Evolutionary conservation across 2,329 filamentous ascomycete species (phyloP).

Genomic region (Coniella lustricola): DNA sequence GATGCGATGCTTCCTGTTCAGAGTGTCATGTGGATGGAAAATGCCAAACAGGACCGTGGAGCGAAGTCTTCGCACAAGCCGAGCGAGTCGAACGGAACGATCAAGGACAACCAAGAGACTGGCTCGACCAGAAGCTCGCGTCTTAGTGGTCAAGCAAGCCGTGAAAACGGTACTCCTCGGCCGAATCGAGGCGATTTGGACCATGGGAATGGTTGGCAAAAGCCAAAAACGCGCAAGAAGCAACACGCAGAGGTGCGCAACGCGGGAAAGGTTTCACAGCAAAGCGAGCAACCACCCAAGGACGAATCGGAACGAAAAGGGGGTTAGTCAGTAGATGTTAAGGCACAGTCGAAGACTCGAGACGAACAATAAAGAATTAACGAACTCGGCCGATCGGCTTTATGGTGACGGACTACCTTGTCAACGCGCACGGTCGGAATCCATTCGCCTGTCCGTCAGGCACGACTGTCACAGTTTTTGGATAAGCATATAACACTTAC

Average conservation of each 20-base stretch:
- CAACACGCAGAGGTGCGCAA: constrained; percentile 38
- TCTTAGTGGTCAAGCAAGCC: constrained; percentile 30
- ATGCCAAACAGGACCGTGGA: constrained; percentile 5
- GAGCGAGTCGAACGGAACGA: constrained; percentile 13
- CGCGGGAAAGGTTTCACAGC: constrained; percentile 32
- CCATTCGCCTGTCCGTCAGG: neutral
- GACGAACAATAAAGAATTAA: neutral
- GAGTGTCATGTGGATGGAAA: constrained; percentile 14
- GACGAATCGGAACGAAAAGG: constrained; percentile 57
- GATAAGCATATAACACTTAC: constrained; percentile 9
- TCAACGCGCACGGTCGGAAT: no score
- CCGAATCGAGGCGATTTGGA: constrained; percentile 48
- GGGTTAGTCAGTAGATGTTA: constrained; percentile 35
- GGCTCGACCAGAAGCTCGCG: constrained; percentile 25
- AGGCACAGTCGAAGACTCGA: neutral
- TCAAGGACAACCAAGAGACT: constrained; percentile 21
- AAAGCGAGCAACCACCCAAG: constrained; percentile 49
- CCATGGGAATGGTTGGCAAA: constrained; percentile 46
- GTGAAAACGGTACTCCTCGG: constrained; percentile 48
- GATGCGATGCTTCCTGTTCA: constrained; percentile 13
- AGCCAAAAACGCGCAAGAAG: constrained; percentile 50
- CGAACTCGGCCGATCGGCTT: no score
- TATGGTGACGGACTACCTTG: no score
- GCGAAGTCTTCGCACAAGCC: constrained; percentile 16
- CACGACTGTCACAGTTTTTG: constrained; percentile 10